Base-by-base conservation (phyloP, 1,284 basidiomycete genomes). In the Puccinia hordei region DNA sequence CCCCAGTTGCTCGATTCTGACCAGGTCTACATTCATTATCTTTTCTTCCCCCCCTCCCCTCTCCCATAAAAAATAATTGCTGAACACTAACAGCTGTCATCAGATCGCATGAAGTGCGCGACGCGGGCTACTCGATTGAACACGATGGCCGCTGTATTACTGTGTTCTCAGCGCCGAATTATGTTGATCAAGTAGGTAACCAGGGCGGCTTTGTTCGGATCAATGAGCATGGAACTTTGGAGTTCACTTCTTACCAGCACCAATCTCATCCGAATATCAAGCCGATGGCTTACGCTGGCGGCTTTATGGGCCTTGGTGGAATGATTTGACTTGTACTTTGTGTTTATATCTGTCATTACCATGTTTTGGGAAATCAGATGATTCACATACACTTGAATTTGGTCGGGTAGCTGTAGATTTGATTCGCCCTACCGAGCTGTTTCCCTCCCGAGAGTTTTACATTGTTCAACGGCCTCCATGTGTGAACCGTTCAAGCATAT, bases 51-150 rank as follows among this genome's bases (percentile, higher is more conserved):
- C 38, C 12, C 38, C 38, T 41, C 38, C 38, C 38, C 38, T 12
- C 38, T 41, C 38, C 38, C 38, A 41, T 12, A 19, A 51, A 33
- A 44, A 27, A 27, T n/a, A n/a, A n/a, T n/a, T n/a, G 49, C 98
- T 97, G 86, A 89, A 91, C 57, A n/a, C n/a, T n/a, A 89, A 44
- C 93, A 41, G 93, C 93, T 4, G 89, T 99, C 73, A 91, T 99
- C 83, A 92, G 97, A 75, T 95, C 93, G 83, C 97, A 99, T 86
- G 97, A 99, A 89, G 96, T 99, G 63, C 91, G 97, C 80, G 93
- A 96, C 8, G 81, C 46, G 83, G 92, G 94, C 27, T 96, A 95
- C 86, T 90, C 93, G 81, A 89, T 95, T 78, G 94, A 96, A 85
- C 94, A 96, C 84, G 89, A 92, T 80, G 94, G 94, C 0, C 87